phyloP scores from a whole-genome alignment of 1,139 yeast species.

The Pichia terricola region DNA sequence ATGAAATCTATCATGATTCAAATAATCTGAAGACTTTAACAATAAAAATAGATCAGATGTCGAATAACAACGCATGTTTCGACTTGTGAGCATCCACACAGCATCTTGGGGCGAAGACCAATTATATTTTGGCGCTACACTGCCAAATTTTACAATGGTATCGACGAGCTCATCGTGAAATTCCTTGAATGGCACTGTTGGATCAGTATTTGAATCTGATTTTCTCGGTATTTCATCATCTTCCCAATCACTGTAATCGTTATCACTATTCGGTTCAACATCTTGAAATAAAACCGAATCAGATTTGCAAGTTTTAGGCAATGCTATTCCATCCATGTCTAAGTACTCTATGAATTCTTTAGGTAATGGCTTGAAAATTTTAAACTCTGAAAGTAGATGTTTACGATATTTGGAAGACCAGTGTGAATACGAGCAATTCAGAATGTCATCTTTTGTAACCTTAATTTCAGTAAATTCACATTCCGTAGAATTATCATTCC shows the following conservation, averaged over 20 bases:
- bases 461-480: slow-evolving; percentile 27
- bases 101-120: slow-evolving; percentile 98
- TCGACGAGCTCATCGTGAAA: slow-evolving; percentile 45
- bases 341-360: slow-evolving; percentile 58
- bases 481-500: not conserved
- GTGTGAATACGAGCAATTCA: slow-evolving; percentile 58
- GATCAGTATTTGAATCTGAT: slow-evolving; percentile 24
- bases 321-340: slow-evolving; percentile 62
- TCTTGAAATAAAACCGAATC: slow-evolving; percentile 27
- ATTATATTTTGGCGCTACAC: slow-evolving; percentile 80
- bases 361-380: slow-evolving; percentile 59
- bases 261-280: slow-evolving; percentile 39
- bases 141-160: slow-evolving; percentile 38
- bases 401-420: slow-evolving; percentile 59
- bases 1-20: slow-evolving; percentile 71
- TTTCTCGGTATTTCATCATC: slow-evolving; percentile 13
- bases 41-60: slow-evolving; percentile 71
- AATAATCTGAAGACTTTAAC: slow-evolving; percentile 78
- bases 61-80: slow-evolving; percentile 58
- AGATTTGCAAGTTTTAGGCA: slow-evolving; percentile 42
- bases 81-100: slow-evolving; percentile 78
- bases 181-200: slow-evolving; percentile 43
- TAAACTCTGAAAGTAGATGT: slow-evolving; percentile 39
- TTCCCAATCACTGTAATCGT: slow-evolving; percentile 66
- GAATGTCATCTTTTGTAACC: slow-evolving; percentile 41